Base-by-base conservation (phyloP, 768 basidiomycete species). In the Mycena leptocephala region DNA sequence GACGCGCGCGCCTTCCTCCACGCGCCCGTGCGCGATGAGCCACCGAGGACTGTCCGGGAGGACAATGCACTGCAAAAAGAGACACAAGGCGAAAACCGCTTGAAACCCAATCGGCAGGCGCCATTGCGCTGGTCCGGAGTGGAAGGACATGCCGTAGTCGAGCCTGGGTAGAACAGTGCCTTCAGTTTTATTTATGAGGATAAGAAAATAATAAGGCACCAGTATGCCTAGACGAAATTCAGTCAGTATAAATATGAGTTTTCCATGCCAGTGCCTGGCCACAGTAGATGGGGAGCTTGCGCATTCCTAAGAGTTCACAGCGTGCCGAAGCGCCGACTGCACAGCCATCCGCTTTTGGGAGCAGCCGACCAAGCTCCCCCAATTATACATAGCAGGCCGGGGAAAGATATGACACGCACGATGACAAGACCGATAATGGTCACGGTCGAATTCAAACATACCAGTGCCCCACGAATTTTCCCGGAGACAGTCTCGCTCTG, bases 31-130 rank as follows among this genome's bases (percentile, higher is more conserved):
- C 5, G 86, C 85, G 48, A 87, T 81, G n/a, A 86, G 81, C 87
- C 87, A 87, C 3, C 87, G 79, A 3, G 87, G 87, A 22, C 84
- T 85, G 73, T 87, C 87, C 0, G 87, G 87, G 37, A 87, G 82
- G 26, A 85, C 82, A 58, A 79, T 32, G 16, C 79, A 82, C 66
- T 87, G 85, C 11, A 87, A 39, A n/a, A 88, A 76, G 13, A 87
- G 80, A 48, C 80, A 83, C 1, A 88, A 63, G 1, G 87, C 86
- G 70, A 88, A 88, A 4, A 87, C 70, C 0, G 84, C 85, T 75
- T 88, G 86, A 70, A 88, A 87, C 16, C 85, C 86, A 77, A 81
- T 76, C 7, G 82, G 81, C 2, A 82, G 74, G 9, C 82, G 75
- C 82, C 83, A 83, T 72, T 83, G 81, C 11, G 69, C 72, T 14